phyloP scores from a whole-genome alignment of 352 stramenopile species.

The Pythium oligandrum region DNA sequence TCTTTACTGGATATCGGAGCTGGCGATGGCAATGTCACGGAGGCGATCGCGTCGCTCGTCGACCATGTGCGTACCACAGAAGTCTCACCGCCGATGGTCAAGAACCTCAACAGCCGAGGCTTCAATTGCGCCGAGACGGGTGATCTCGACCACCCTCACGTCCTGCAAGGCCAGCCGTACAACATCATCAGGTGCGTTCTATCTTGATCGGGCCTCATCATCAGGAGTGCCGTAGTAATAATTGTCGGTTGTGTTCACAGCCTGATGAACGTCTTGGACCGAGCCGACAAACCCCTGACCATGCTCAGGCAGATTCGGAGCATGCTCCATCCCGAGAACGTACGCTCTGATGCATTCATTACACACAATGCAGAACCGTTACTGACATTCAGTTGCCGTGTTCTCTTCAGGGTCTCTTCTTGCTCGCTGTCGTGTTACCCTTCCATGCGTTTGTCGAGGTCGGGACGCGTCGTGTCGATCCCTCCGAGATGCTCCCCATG shows the following conservation, averaged over 20 bases:
- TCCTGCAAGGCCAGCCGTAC: constrained; percentile 65
- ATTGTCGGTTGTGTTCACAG: constrained; percentile 17
- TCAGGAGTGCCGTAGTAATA: too few species aligned
- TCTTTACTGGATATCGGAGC: constrained; percentile 79
- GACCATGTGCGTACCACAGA: constrained; percentile 67
- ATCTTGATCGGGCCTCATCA: too few species aligned
- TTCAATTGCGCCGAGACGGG: constrained; percentile 76
- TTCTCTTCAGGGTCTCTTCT: constrained; percentile 49
- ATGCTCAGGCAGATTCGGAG: constrained; percentile 73
- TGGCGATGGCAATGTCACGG: constrained; percentile 81
- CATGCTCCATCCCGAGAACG: constrained; percentile 66
- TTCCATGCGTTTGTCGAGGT: constrained; percentile 81
- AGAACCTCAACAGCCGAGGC: constrained; percentile 60
- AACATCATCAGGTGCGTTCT: constrained; percentile 69
- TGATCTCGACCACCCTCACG: constrained; percentile 60
- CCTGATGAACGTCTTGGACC: constrained; percentile 80
- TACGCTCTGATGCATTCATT: constrained; percentile 11
- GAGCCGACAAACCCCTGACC: constrained; percentile 71
- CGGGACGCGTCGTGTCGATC: constrained; percentile 55
- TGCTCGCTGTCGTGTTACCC: constrained; percentile 74
- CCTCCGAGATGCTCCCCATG: constrained; percentile 68
- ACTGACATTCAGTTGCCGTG: neutral
- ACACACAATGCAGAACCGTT: too few species aligned
- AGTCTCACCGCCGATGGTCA: constrained; percentile 76
- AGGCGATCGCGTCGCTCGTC: constrained; percentile 69